Evolutionary conservation across 345 rosid species (phyloP).

Genomic region (Ceriops tagal): DNA sequence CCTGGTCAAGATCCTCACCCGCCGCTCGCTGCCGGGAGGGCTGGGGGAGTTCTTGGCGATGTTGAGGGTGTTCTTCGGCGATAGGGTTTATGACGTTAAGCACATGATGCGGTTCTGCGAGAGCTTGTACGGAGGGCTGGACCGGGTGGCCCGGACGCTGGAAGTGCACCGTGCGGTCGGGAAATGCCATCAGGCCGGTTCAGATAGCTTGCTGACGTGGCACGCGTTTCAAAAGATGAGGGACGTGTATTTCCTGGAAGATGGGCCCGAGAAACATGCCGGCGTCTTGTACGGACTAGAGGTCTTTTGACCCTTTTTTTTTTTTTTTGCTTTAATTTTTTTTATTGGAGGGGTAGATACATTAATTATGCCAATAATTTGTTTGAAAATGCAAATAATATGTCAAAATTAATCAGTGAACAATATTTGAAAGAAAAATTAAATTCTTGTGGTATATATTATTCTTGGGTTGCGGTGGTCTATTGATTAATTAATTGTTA

Average conservation of each 20-base stretch:
- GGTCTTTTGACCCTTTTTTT: neutral
- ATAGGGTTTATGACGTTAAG: constrained; percentile 23
- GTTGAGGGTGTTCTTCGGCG: constrained; percentile 27
- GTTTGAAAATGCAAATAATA: too few relatives aligned
- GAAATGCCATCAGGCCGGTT: constrained; percentile 48
- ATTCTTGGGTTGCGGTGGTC: too few relatives aligned
- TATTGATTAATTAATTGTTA: too few relatives aligned
- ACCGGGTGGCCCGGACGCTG: constrained; percentile 22
- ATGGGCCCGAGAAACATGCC: constrained; percentile 31
- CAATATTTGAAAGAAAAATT: too few relatives aligned
- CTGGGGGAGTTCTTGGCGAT: constrained; percentile 17
- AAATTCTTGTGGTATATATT: too few relatives aligned
- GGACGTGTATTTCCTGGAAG: constrained; percentile 24
- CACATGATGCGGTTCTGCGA: constrained; percentile 30
- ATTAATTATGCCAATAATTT: neutral
- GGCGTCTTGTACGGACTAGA: constrained; percentile 26
- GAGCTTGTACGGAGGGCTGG: constrained; percentile 30
- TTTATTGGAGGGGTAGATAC: neutral
- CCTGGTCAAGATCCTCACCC: constrained; percentile 27
- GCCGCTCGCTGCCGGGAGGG: constrained; percentile 17
- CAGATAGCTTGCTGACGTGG: constrained; percentile 45
- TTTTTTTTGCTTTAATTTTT: neutral
- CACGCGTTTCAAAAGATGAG: constrained; percentile 39
- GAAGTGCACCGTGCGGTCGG: constrained; percentile 28
- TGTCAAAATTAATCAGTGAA: too few relatives aligned